Evolutionary conservation across 371 early-diverging fungal genomes (phyloP).

Genomic region (Apophysomyces variabilis): DNA sequence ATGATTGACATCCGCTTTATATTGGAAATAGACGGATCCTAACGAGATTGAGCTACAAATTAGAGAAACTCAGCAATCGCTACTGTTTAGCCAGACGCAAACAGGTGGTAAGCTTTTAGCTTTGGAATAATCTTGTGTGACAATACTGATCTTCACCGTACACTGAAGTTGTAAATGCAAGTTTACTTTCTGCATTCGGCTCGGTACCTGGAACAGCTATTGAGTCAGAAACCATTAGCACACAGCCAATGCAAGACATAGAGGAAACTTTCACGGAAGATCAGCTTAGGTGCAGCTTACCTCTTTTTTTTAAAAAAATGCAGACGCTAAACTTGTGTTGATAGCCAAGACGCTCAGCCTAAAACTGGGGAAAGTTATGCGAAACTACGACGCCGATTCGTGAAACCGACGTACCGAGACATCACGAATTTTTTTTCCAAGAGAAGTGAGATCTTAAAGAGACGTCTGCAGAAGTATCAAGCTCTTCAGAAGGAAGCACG

Average conservation of each 20-base stretch:
- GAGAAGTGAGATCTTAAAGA: slow-evolving; percentile 42
- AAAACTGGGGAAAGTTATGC: not conserved
- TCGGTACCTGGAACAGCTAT: not conserved
- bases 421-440: slow-evolving; percentile 34
- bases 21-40: not conserved
- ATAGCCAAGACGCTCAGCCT: not conserved
- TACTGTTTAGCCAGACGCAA: slow-evolving; percentile 56
- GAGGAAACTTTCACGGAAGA: not conserved
- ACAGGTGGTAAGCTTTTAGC: slow-evolving; percentile 11
- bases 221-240: not conserved
- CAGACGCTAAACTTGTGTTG: not conserved
- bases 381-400: slow-evolving; percentile 17
- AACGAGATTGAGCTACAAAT: slow-evolving; percentile 40
- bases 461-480: slow-evolving; percentile 19
- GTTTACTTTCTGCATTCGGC: not conserved
- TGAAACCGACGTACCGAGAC: slow-evolving; percentile 16
- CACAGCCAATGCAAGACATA: not conserved
- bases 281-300: not conserved
- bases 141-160: not conserved
- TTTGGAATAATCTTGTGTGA: too few relatives aligned
- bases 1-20: not conserved
- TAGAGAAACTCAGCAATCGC: slow-evolving; percentile 59
- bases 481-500: slow-evolving; percentile 50
- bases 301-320: too few relatives aligned
- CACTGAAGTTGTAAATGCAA: not conserved